These are phyloP conservation scores for Dothiorella sarmentorum DNA, from an alignment of 2,329 filamentous ascomycete species.

Conservation along the genomic window DNA sequence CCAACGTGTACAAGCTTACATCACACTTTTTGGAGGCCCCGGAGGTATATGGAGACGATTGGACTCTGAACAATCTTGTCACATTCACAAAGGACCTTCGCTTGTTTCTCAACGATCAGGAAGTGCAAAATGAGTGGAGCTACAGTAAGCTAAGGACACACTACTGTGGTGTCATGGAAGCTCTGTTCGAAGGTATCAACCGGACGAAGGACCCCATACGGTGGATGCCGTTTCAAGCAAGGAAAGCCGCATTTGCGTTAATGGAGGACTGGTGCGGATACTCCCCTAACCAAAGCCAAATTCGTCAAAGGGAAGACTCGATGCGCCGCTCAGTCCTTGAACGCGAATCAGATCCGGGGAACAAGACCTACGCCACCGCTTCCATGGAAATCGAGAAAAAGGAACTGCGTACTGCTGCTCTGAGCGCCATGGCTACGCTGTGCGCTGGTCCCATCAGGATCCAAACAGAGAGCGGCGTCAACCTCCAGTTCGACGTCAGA, in stretches of 20 bases:
- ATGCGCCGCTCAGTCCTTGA: constrained; percentile 84
- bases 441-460: constrained; percentile 82
- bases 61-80: constrained; percentile 84
- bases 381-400: constrained; percentile 97
- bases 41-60: constrained; percentile 80
- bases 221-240: constrained; percentile 96
- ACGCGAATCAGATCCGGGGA: constrained; percentile 67
- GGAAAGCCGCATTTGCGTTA: constrained; percentile 89
- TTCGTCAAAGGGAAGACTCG: constrained; percentile 76
- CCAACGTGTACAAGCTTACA: constrained; percentile 91
- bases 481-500: constrained; percentile 85
- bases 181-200: constrained; percentile 87
- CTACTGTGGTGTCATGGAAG: constrained; percentile 91
- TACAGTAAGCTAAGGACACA: constrained; percentile 89
- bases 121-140: constrained; percentile 91
- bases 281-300: constrained; percentile 82
- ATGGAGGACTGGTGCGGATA: constrained; percentile 99
- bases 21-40: constrained; percentile 80
- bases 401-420: constrained; percentile 81
- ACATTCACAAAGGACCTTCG: constrained; percentile 89
- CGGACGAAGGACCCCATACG: constrained; percentile 77
- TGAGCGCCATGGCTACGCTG: constrained; percentile 92
- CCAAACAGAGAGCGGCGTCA: constrained; percentile 81
- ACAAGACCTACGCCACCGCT: constrained; percentile 75
- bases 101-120: constrained; percentile 88